Evolutionary conservation across 192 early-diverging fungal genomes (phyloP), one percentile per base, ranked within the genome.

Genomic region (Umbelopsis vinacea): DNA sequence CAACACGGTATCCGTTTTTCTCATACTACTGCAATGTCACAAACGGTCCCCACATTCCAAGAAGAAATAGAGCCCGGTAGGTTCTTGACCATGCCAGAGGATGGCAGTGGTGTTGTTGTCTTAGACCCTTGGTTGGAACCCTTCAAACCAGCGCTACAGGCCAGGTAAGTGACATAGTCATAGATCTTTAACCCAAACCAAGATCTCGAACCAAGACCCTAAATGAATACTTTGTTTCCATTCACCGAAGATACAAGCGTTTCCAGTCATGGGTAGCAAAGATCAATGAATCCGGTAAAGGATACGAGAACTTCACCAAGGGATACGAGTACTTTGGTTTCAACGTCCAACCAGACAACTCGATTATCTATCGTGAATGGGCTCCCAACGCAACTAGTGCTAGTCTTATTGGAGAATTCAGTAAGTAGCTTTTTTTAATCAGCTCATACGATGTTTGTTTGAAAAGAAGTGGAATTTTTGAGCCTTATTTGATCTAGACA

Each of bases 331-430:
- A 75, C 26, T 91, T 91, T 76, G 97, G 97, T 2, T 92, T 98
- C 74, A 89, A 91, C 68, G 84, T 92, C 22, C 80, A 80, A 17
- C 46, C 71, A 22, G 86, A 91, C 54, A 60, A 75, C 8, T 85
- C 82, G 22, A 91, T 96, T 67, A 74, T 82, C 3, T 98, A 97
- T 81, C 85, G 94, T 19, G 97, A 98, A 83, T 98, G 96, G 96
- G 96, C 96, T 40, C 97, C 97, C 6, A 90, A 89, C 46, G 96
- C 92, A 8, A 76, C 69, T 14, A 77, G 79, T 37, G 96, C 95
- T 15, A 91, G 81, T 70, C 84, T 98, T 37, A 86, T 96, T 71
- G 97, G 97, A 45, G 96, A 97, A 43, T 98, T 98, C 81, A 98
- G 92, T 94, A 85, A 75, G 87, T 82, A 63, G 1, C 11, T 35